Evolutionary conservation across 495 filamentous ascomycete genomes (phyloP), one percentile per base, ranked within the genome.

Genomic region (Viridothelium virens): DNA sequence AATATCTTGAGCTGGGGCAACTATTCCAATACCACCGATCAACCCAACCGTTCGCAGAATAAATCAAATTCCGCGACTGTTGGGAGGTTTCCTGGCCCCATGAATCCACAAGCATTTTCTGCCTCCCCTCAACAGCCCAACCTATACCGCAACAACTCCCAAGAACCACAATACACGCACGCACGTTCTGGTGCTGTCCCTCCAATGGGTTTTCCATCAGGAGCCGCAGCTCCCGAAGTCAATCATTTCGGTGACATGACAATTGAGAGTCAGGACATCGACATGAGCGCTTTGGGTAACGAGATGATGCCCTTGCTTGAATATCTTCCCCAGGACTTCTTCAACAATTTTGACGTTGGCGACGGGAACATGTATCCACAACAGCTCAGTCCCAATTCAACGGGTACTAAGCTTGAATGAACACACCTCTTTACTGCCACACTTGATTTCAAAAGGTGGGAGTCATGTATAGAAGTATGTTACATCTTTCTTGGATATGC

Each of bases 181-280:
- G 31, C 31, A 9, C 53, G 25, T 10, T 33, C 53, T 34, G 2
- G 53, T 18, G 31, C 53, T 3, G 14, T 36, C 3, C 3, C 53
- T 59, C 18, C 31, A 10, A 34, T 36, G 31, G 18, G 18, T 14
- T 59, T 59, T 36, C 31, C 53, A 33, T 3, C 53, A 10, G 14
- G 53, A 18, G 53, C 5, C 7, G 53, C 25, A 3, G 53, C 53
- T 6, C 53, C 53, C 10, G 53, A 59, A 59, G 53, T 59, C 7
- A 59, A 31, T 31, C 36, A 65, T 39, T 74, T 73, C 50, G 80
- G 77, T 69, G 84, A 80, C 74, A 85, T 89, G 68, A 84, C 87
- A 67, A 89, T 90, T 67, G 85, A 89, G 71, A 87, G 82, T 66
- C 86, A 87, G 64, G 88, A 91, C 65, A 81, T 90, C 61, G 85